These are phyloP conservation scores for Medicago lupulina DNA, from an alignment of 306 rosid species.

Conservation along the genomic window DNA sequence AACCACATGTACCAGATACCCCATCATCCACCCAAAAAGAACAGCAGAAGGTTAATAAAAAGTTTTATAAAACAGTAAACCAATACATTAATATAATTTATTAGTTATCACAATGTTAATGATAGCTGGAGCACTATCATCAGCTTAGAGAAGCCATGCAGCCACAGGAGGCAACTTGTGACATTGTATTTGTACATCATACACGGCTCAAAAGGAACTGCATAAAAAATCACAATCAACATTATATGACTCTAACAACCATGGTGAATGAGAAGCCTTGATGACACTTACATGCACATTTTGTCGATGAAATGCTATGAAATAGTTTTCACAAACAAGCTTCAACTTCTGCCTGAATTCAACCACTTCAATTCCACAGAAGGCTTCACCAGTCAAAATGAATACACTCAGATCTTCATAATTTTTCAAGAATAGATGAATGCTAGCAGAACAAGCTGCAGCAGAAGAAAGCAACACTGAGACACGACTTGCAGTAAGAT, in stretches of 20 bases:
- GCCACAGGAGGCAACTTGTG: conserved; percentile 18
- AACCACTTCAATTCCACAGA: conserved; percentile 95
- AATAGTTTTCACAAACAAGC: conserved; percentile 94
- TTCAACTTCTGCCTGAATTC: conserved; percentile 96
- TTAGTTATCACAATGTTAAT: conserved; percentile 21
- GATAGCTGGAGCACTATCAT: conserved; percentile 30
- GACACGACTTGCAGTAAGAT: conserved; percentile 90
- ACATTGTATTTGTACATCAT: conserved; percentile 32
- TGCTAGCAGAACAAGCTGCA: conserved; percentile 83
- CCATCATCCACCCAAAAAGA: conserved; percentile 26
- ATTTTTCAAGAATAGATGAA: conserved; percentile 94
- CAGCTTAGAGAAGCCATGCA: conserved; percentile 19
- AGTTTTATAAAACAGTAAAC: conserved; percentile 9
- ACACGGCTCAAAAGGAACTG: conserved; percentile 34
- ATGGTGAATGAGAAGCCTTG: conserved; percentile 35
- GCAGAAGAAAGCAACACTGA: conserved; percentile 93
- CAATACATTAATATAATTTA: conserved; percentile 8
- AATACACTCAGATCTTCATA: conserved; percentile 91
- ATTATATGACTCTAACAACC: conserved; percentile 34
- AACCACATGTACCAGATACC: conserved; percentile 22
- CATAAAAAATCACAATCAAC: conserved; percentile 31
- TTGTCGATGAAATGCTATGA: conserved; percentile 88
- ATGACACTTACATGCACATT: conserved; percentile 82
- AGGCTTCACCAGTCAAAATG: conserved; percentile 96
- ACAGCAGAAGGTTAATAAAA: neutral